Evolutionary conservation across 176 grass and related monocot genomes (phyloP).

Genomic region (Cenchrus purpureus): DNA sequence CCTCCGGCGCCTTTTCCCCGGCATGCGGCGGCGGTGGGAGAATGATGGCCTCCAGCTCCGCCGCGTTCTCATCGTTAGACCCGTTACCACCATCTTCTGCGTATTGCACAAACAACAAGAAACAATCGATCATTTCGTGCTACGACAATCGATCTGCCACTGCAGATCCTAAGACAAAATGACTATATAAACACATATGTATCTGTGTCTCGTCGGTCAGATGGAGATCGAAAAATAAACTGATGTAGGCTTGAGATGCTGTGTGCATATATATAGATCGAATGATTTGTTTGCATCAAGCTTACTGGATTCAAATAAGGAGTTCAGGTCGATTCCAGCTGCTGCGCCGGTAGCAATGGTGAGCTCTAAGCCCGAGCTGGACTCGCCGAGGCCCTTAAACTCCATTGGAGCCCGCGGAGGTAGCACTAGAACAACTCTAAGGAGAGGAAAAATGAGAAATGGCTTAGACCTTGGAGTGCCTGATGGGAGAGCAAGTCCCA

Average conservation of each 20-base stretch:
- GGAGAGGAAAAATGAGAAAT: too few species aligned
- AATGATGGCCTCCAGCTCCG: slow-evolving; percentile 45
- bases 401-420: neutral
- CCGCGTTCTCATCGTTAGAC: slow-evolving; percentile 20
- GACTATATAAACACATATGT: too few species aligned
- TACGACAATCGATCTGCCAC: neutral
- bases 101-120: neutral
- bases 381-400: neutral
- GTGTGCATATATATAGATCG: too few species aligned
- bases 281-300: neutral
- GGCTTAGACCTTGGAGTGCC: neutral
- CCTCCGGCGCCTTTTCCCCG: neutral
- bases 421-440: too few species aligned
- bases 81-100: slow-evolving; percentile 26
- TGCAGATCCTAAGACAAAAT: neutral
- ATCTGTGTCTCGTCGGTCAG: too few species aligned
- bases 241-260: too few species aligned
- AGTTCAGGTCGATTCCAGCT: slow-evolving; percentile 13
- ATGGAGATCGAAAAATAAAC: too few species aligned
- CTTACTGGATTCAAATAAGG: slow-evolving; percentile 30
- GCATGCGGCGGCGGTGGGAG: slow-evolving; percentile 15
- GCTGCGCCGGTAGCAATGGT: slow-evolving; percentile 53
- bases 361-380: slow-evolving; percentile 48
- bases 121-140: neutral
- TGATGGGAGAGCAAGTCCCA: neutral